Conservation (phyloP, 2,329 filamentous ascomycete species). For the Venturia carpophila region DNA sequence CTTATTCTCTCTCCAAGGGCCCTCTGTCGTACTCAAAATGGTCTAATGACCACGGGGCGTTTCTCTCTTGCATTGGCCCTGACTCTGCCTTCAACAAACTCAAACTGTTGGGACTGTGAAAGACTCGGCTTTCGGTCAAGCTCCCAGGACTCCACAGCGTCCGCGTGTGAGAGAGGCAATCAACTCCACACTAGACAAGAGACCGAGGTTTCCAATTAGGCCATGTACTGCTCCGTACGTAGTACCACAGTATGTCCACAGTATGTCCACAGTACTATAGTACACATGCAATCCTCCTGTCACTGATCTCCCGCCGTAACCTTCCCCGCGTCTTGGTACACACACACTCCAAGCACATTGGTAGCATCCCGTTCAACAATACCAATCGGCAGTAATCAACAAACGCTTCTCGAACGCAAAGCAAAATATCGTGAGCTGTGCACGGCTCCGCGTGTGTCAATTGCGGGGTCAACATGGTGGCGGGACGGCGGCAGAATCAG, state of each 20-base stretch:
- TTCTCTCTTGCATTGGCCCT: not conserved
- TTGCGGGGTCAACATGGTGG: not conserved
- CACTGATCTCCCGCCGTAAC: not conserved
- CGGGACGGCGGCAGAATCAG: not conserved
- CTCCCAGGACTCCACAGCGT: not conserved
- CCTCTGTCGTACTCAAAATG: too few relatives aligned
- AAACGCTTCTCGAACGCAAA: not conserved
- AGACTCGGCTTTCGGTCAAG: not conserved
- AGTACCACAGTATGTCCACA: too few relatives aligned
- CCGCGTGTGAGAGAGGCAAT: not conserved
- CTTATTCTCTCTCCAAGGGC: too few relatives aligned
- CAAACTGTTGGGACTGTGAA: slow-evolving; percentile 3
- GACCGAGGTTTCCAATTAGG: not conserved
- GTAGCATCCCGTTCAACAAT: not conserved
- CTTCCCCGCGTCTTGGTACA: not conserved
- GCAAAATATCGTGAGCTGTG: not conserved
- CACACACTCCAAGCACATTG: not conserved
- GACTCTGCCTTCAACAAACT: not conserved
- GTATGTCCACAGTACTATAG: too few relatives aligned
- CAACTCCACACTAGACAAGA: not conserved
- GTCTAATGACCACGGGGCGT: too few relatives aligned
- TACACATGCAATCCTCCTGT: not conserved
- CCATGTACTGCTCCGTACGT: too few relatives aligned
- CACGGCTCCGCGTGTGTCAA: not conserved
- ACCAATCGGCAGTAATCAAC: not conserved